phyloP scores from a whole-genome alignment of 345 rosid genomes.

The Eucalyptus sp. region DNA sequence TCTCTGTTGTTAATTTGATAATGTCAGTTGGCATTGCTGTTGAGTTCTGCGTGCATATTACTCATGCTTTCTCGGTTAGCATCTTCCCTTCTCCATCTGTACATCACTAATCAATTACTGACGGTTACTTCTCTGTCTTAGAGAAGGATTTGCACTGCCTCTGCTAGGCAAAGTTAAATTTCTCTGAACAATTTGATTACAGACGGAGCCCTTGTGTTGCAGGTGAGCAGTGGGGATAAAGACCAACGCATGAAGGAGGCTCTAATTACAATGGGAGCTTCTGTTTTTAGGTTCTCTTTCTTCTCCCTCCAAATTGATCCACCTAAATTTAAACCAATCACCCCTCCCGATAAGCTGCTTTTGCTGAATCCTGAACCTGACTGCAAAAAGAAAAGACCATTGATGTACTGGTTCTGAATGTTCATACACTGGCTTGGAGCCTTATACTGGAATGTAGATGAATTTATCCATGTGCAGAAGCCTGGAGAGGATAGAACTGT shows the following conservation, averaged over 20 bases:
- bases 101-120: neutral
- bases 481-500: neutral
- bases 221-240: slow-evolving; percentile 70
- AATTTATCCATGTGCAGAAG: neutral
- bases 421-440: neutral
- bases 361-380: neutral
- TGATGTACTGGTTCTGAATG: neutral
- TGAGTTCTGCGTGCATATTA: slow-evolving; percentile 94
- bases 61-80: slow-evolving; percentile 86
- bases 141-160: neutral
- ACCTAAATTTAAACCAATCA: neutral
- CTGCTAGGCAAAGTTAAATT: neutral
- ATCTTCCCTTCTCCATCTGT: neutral
- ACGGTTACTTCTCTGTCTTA: neutral
- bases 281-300: slow-evolving; percentile 74
- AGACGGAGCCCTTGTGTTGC: neutral
- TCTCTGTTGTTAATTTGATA: slow-evolving; percentile 90
- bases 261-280: slow-evolving; percentile 89
- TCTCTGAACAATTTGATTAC: neutral
- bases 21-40: slow-evolving; percentile 96
- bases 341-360: neutral
- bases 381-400: neutral
- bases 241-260: slow-evolving; percentile 82
- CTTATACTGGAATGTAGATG: neutral
- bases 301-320: neutral